Evolutionary conservation across 1,284 basidiomycete genomes (phyloP), one percentile per base, ranked within the genome.

Genomic region (Apiotrichum brassicae): DNA sequence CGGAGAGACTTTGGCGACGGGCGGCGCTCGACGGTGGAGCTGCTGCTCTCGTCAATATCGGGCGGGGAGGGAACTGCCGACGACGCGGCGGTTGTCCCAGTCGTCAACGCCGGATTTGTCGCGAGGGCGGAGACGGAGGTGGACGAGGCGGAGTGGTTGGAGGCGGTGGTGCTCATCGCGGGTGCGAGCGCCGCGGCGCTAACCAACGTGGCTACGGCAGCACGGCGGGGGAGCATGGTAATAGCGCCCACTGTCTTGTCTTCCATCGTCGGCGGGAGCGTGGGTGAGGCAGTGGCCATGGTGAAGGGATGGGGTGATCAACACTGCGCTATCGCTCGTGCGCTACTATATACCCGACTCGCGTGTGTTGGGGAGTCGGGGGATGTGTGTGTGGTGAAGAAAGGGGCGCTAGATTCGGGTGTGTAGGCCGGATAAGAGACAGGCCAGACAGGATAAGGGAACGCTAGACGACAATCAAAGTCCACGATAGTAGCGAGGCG

Each of bases 31-130:
- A 30, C 23, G 22, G 30, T 36, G 12, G 33, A 19, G 14, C 20
- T n/a, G 11, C 26, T 42, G 22, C 41, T 42, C 18, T 20, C 24
- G 8, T 45, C 48, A 14, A 50, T 6, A 26, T 56, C 54, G 2
- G 54, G 48, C 18, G 54, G 54, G 19, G 47, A 47, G 8, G 54
- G 54, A 13, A 56, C 47, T 9, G 50, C 48, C 22, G 51, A 52
- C 25, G 48, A 50, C 19, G 50, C 48, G 9, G 51, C 54, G 9
- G 54, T 56, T n/a, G 54, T 48, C 7, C 43, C 50, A 1, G 54
- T 56, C 2, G 54, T 56, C 33, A 56, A 23, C 7, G 37, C 42
- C 9, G 54, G 50, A 5, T 48, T 49, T 28, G 54, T 43, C 7
- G 36, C 50, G 11, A 51, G 50, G 6, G 46, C 30, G 13, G 54